Base-by-base conservation (phyloP, 1,139 yeast species). In the Taphrina sp. region DNA sequence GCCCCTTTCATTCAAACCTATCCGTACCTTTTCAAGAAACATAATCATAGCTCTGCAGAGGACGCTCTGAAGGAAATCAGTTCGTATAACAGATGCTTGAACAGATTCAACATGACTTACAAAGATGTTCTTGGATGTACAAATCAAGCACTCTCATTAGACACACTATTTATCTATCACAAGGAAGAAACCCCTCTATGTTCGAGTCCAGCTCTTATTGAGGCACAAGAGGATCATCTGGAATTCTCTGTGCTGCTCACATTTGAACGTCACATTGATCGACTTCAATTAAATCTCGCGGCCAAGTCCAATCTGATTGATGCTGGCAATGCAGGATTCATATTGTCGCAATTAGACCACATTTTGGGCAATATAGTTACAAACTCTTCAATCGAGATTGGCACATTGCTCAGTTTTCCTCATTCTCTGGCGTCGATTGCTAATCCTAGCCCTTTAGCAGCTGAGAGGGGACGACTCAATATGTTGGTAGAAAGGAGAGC, bases 1-100 rank as follows among this genome's bases (percentile, higher is more conserved):
- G 64, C 63, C 1, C 63, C 63, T 3, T 51, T 56, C 58, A 58
- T 61, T 41, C 33, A 35, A 16, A 60, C 62, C 4, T 41, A 52
- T 3, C 64, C 64, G 3, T 42, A 57, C 28, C 29, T 49, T 4
- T 34, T 44, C 10, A 5, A 16, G 2, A 14, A 22, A 1, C n/a
- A 20, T 8, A 23, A 20, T n/a, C 16, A 20, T n/a, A 10, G 22
- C 16, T 26, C 54, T 1, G 28, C 39, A 12, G 29, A 3, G 5
- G 37, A 38, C 10, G 43, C 43, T 17, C 17, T 38, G 16, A 3
- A 23, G 22, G 7, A 19, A 4, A 36, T 49, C 19, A 16, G 17
- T 2, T 14, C 36, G 10, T 16, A 16, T 34, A 37, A 37, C 28
- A 39, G 19, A 14, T 12, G 2, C 23, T 42, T 42, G 19, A 34